A percentile compares a stretch with the other conserved stretches of the same genome.
Conservation (phyloP, 495 filamentous ascomycete genomes). For the Penicillium dipodomyicola region DNA sequence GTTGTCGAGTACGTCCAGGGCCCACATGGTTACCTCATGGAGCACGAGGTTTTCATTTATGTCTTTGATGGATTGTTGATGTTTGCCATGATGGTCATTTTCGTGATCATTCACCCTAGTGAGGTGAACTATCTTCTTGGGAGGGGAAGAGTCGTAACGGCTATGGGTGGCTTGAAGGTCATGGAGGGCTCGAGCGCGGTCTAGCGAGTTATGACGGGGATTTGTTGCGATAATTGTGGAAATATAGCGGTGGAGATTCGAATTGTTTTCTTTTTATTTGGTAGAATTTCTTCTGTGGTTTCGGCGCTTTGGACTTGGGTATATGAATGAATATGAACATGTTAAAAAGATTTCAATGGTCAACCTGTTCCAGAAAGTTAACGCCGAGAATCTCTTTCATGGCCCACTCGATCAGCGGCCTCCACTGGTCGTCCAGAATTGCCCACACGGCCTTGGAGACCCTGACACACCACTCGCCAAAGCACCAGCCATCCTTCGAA, state of each 20-base stretch:
- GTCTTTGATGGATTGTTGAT: slow-evolving; percentile 61
- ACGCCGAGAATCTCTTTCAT: slow-evolving; percentile 38
- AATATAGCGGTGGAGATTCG: slow-evolving; percentile 1
- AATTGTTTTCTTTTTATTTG: not conserved
- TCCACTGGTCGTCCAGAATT: slow-evolving; percentile 39
- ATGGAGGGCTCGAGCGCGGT: slow-evolving; percentile 3
- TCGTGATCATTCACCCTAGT: slow-evolving; percentile 38
- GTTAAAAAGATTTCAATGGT: not conserved
- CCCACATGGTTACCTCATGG: slow-evolving; percentile 46
- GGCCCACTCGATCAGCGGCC: slow-evolving; percentile 33
- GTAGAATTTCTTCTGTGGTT: not conserved
- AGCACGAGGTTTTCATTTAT: slow-evolving; percentile 61
- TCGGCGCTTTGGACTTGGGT: not conserved
- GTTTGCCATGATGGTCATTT: slow-evolving; percentile 51
- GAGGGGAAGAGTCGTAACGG: slow-evolving; percentile 17
- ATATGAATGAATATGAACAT: not conserved
- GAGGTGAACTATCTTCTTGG: slow-evolving; percentile 30
- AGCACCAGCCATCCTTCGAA: slow-evolving; percentile 46
- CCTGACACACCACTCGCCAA: slow-evolving; percentile 44
- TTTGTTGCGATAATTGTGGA: not conserved
- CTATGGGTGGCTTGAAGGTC: slow-evolving; percentile 23
- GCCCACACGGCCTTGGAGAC: slow-evolving; percentile 39
- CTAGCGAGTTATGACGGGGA: not conserved
- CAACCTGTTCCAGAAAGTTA: slow-evolving; percentile 23
- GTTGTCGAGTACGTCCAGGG: slow-evolving; percentile 62